Percentiles rank a stretch among this genome's conserved stretches.
phyloP scores from a whole-genome alignment of 1,284 basidiomycete genomes.

The Ceratobasidium sp. region DNA sequence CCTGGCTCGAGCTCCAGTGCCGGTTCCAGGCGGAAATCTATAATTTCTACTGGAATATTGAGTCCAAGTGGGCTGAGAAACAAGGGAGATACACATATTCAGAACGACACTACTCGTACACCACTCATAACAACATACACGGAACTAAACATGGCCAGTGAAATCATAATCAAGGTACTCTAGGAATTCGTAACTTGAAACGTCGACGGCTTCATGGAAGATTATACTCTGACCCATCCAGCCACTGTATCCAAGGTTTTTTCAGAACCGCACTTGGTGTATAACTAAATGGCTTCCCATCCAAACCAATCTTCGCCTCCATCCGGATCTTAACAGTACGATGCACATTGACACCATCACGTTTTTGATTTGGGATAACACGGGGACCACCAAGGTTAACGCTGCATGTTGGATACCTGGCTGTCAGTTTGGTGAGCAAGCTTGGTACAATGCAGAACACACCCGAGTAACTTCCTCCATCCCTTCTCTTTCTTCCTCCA shows the following conservation, averaged over 20 bases:
- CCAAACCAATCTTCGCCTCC: conserved; percentile 1
- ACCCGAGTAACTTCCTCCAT: conserved; percentile 29
- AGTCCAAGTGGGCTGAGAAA: no score
- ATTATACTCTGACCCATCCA: conserved; percentile 15
- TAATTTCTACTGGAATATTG: no score
- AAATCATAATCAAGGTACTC: no score
- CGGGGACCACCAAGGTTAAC: conserved; percentile 31
- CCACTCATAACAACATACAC: no score
- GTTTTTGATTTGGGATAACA: conserved; percentile 34
- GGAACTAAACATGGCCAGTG: no score
- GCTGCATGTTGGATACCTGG: neutral
- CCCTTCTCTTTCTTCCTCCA: conserved; percentile 30
- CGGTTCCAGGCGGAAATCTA: no score
- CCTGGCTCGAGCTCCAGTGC: no score
- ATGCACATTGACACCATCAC: conserved; percentile 29
- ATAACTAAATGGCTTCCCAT: conserved; percentile 19
- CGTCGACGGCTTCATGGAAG: no score
- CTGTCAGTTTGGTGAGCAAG: neutral
- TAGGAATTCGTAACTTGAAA: no score
- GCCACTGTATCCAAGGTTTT: conserved; percentile 15
- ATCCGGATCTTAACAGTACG: conserved; percentile 27
- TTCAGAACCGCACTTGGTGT: conserved; percentile 4
- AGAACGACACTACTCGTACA: no score
- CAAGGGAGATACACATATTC: no score
- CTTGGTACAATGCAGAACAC: neutral